Percentiles rank a stretch among this genome's conserved stretches.
Conservation (phyloP, 2,329 filamentous ascomycete species). For the Alternaria sp. region DNA sequence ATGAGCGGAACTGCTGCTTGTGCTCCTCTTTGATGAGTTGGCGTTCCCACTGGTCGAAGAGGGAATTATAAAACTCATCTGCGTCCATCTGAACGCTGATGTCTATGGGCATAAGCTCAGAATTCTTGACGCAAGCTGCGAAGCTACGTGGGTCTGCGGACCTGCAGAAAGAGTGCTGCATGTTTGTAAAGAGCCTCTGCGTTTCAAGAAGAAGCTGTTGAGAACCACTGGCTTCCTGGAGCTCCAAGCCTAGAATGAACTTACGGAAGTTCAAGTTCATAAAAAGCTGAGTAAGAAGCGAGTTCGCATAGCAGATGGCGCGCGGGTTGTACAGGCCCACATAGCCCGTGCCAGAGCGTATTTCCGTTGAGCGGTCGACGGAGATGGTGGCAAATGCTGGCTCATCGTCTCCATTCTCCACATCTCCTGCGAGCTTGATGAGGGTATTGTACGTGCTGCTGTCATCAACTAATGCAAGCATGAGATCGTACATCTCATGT, state of each 20-base stretch:
- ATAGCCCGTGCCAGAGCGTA: constrained; percentile 82
- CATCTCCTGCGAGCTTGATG: constrained; percentile 36
- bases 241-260: constrained; percentile 72
- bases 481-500: constrained; percentile 50
- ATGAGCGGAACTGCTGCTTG: constrained; percentile 77
- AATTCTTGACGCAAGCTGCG: constrained; percentile 79
- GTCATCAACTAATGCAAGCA: constrained; percentile 47
- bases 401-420: constrained; percentile 53
- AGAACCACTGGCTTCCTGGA: constrained; percentile 63
- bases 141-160: constrained; percentile 76
- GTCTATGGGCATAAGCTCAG: constrained; percentile 83
- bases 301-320: constrained; percentile 98
- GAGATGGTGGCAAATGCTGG: constrained; percentile 64
- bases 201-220: constrained; percentile 79
- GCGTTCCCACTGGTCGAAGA: constrained; percentile 90
- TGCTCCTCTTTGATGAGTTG: constrained; percentile 74
- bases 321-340: constrained; percentile 91
- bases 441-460: constrained; percentile 38
- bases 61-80: constrained; percentile 93
- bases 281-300: constrained; percentile 90
- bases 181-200: constrained; percentile 79
- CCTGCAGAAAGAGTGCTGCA: constrained; percentile 83
- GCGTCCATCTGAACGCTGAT: constrained; percentile 95
- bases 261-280: constrained; percentile 90
- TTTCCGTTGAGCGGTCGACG: constrained; percentile 70